phyloP scores from a whole-genome alignment of 2,329 filamentous ascomycete species.

The Pyrenochaeta sp. region DNA sequence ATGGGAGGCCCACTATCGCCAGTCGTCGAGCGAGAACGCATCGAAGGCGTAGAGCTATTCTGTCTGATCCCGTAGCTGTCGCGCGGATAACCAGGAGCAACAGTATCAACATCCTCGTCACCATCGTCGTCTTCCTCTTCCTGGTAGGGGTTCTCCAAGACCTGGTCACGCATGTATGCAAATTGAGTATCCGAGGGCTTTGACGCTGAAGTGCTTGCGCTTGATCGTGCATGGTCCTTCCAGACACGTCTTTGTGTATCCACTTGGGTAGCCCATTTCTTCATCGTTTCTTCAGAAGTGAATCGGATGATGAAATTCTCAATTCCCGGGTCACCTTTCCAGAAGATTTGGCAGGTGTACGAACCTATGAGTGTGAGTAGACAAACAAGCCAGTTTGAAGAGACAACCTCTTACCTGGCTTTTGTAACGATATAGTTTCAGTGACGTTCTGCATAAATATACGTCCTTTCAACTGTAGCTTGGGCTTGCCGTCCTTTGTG shows the following conservation, averaged over 20 bases:
- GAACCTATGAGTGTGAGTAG: constrained; percentile 66
- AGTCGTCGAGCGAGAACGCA: constrained; percentile 79
- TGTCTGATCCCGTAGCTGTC: constrained; percentile 65
- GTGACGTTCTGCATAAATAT: constrained; percentile 99
- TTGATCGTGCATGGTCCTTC: constrained; percentile 60
- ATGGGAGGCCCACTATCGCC: constrained; percentile 68
- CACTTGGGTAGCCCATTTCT: constrained; percentile 85
- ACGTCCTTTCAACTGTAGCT: constrained; percentile 89
- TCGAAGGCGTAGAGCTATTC: constrained; percentile 76
- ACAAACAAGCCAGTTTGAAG: background rate
- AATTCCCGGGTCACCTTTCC: constrained; percentile 94
- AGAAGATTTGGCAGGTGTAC: constrained; percentile 96
- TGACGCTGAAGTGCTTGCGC: constrained; percentile 55
- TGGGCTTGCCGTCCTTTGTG: constrained; percentile 76
- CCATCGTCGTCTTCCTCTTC: constrained; percentile 66
- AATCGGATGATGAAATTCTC: constrained; percentile 98
- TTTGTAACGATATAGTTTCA: constrained; percentile 85
- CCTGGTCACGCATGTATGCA: constrained; percentile 76
- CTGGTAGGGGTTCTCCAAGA: constrained; percentile 83
- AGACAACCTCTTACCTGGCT: constrained; percentile 71
- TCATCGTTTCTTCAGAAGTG: constrained; percentile 88
- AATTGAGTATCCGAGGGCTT: constrained; percentile 75
- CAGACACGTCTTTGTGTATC: constrained; percentile 72
- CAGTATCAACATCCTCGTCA: constrained; percentile 54
- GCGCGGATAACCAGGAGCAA: constrained; percentile 41